Conservation (phyloP, 192 early-diverging fungal genomes). For the Jimgerdemannia flammicorona region DNA sequence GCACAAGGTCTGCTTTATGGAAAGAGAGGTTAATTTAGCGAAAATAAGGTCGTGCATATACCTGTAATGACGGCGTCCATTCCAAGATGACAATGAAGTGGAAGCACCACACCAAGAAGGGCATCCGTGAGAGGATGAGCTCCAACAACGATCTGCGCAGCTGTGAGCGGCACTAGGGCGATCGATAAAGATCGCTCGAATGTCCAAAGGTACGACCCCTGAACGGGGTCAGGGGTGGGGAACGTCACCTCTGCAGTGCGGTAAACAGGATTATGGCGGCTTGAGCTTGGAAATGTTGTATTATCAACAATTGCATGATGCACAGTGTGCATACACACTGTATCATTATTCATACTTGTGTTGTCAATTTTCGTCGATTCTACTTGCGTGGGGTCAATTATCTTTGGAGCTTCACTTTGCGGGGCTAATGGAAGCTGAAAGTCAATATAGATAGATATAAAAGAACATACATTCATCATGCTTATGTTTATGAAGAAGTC, state of each 20-base stretch:
- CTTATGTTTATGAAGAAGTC: too few relatives aligned
- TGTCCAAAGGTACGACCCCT: slow-evolving; percentile 98
- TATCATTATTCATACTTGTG: neutral
- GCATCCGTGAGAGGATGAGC: slow-evolving; percentile 87
- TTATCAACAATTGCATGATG: too few relatives aligned
- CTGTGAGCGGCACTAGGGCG: slow-evolving; percentile 74
- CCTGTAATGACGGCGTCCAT: slow-evolving; percentile 65
- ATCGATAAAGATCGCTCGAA: slow-evolving; percentile 81
- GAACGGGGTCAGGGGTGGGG: slow-evolving; percentile 54
- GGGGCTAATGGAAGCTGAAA: too few relatives aligned
- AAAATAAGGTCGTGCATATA: neutral
- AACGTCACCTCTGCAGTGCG: neutral
- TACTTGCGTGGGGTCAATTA: neutral
- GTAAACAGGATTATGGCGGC: neutral
- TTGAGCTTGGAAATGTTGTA: too few relatives aligned
- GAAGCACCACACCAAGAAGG: slow-evolving; percentile 84
- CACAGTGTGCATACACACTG: neutral
- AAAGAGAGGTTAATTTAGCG: neutral
- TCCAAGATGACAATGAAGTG: slow-evolving; percentile 88
- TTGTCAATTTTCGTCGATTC: neutral
- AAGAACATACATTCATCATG: too few relatives aligned
- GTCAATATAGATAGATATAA: too few relatives aligned
- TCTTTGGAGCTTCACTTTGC: neutral
- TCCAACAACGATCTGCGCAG: slow-evolving; percentile 70
- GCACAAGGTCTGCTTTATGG: too few relatives aligned